Evolutionary conservation across 2,329 filamentous ascomycete species (phyloP).

Genomic region (Botrytis cinerea): DNA sequence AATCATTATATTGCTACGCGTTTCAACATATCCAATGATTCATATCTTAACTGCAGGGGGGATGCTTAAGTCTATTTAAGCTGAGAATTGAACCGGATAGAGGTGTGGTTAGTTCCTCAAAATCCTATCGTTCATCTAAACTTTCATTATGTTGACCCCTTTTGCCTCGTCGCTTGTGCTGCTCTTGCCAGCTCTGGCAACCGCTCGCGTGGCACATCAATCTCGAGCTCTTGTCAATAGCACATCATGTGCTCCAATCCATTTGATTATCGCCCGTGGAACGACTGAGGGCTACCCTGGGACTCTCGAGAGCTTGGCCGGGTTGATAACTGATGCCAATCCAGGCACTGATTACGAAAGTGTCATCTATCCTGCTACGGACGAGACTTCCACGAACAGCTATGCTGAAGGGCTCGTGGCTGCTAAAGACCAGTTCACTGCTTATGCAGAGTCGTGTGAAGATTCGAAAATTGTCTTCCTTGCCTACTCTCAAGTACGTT

Average conservation of each 20-base stretch:
- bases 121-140: not conserved
- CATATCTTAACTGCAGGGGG: not conserved
- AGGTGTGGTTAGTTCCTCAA: not conserved
- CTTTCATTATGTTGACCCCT: not conserved
- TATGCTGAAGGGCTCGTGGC: not conserved
- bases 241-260: not conserved
- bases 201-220: not conserved
- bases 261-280: slow-evolving; percentile 1
- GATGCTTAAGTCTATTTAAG: not conserved
- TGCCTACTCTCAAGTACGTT: not conserved
- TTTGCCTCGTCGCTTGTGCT: not conserved
- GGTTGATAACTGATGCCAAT: not conserved
- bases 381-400: not conserved
- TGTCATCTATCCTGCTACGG: slow-evolving; percentile 1
- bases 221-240: not conserved
- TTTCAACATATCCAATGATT: not conserved
- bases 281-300: not conserved
- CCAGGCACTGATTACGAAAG: not conserved
- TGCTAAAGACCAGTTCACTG: not conserved
- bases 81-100: no score
- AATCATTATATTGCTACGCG: not conserved
- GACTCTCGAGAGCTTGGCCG: not conserved
- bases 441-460: not conserved
- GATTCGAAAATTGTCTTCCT: not conserved
- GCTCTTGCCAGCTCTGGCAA: not conserved